Conservation (phyloP, 176 grass and related monocot genomes). For the Urochloa ruziziensis region DNA sequence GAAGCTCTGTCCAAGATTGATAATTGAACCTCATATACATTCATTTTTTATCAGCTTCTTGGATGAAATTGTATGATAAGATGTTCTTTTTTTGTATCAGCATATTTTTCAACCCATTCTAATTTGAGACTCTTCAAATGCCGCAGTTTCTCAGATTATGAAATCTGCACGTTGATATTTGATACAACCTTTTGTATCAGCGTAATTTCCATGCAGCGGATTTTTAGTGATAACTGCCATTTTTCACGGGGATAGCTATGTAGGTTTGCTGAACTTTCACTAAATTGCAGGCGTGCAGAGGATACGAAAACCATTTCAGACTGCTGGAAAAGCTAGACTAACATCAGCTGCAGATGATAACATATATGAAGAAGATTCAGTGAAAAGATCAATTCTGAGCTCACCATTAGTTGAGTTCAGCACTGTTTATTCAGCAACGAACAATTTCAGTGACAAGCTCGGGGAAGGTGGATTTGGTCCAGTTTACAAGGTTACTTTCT, state of each 20-base stretch:
- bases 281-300: constrained; percentile 23
- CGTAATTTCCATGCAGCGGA: neutral
- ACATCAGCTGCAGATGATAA: constrained; percentile 25
- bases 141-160: neutral
- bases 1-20: neutral
- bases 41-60: neutral
- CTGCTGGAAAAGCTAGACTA: constrained; percentile 19
- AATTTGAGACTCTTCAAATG: neutral
- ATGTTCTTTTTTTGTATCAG: neutral
- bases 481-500: constrained; percentile 66
- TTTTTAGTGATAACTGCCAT: neutral
- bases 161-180: neutral
- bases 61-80: neutral
- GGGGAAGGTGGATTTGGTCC: constrained; percentile 69
- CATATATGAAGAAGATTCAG: constrained; percentile 19
- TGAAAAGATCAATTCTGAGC: constrained; percentile 26
- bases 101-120: neutral
- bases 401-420: constrained; percentile 61
- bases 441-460: constrained; percentile 66
- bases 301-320: neutral
- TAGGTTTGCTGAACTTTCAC: neutral
- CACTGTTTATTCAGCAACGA: constrained; percentile 51
- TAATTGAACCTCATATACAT: neutral
- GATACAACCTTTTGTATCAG: neutral
- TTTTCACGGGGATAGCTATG: neutral